Evolutionary conservation across 768 basidiomycete species (phyloP).

Genomic region (Coprinellus aureogranulatus): DNA sequence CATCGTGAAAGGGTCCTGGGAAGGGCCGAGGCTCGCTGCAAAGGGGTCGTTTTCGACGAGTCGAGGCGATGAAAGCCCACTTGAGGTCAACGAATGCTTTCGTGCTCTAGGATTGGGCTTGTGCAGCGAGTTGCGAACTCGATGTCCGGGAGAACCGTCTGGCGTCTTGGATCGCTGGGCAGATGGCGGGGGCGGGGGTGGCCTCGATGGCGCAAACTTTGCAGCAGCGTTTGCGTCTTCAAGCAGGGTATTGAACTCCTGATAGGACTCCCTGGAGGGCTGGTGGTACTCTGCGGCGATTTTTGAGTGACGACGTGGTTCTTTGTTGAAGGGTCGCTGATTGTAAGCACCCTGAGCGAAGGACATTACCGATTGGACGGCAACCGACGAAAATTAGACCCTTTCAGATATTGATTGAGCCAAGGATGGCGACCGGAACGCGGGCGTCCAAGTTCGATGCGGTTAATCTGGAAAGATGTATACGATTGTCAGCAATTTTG

Average conservation of each 20-base stretch:
- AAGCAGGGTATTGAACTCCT: slow-evolving; percentile 74
- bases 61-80: slow-evolving; percentile 29
- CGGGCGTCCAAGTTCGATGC: slow-evolving; percentile 9
- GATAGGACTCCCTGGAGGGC: slow-evolving; percentile 71
- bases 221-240: slow-evolving; percentile 50
- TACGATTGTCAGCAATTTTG: slow-evolving; percentile 6
- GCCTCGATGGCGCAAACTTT: slow-evolving; percentile 36
- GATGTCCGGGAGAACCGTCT: slow-evolving; percentile 37
- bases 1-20: slow-evolving; percentile 21
- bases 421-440: slow-evolving; percentile 5
- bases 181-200: slow-evolving; percentile 40
- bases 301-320: slow-evolving; percentile 52
- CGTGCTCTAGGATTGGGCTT: slow-evolving; percentile 54
- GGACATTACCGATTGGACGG: slow-evolving; percentile 32
- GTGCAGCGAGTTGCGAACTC: slow-evolving; percentile 58
- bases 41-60: slow-evolving; percentile 59
- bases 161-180: slow-evolving; percentile 46
- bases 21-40: slow-evolving; percentile 38
- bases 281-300: slow-evolving; percentile 75
- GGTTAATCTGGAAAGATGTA: background rate
- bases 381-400: slow-evolving; percentile 11
- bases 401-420: slow-evolving; percentile 8
- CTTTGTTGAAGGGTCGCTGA: slow-evolving; percentile 42
- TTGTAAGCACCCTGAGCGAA: slow-evolving; percentile 48
- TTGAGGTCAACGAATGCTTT: slow-evolving; percentile 34